Base-by-base conservation (phyloP, 306 rosid species). In the Castanopsis chinensis region DNA sequence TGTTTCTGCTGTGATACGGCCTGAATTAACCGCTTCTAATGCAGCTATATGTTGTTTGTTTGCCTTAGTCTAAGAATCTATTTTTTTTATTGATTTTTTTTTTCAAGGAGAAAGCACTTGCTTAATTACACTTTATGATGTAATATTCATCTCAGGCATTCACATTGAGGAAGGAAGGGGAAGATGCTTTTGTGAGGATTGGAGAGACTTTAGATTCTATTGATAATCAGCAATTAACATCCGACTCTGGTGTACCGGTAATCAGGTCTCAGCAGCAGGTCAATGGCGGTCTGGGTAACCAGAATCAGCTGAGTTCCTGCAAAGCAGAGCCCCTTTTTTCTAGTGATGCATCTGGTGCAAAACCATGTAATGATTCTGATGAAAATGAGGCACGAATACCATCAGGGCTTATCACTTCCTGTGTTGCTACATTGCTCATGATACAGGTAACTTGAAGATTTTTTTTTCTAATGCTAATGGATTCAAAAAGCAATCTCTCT, bases 341-440 rank as follows among this genome's bases (percentile, higher is more conserved):
- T 6, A 64, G 81, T 71, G 91, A 86, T 86, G 68, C 86, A 56
- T 80, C 91, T 79, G 88, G 64, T 78, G 73, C 70, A 35, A 86
- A 85, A 76, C 63, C 43, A 58, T 69, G 41, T 23, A 65, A 71
- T 52, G 90, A 78, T 79, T 77, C 92, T 37, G 88, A 89, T 28
- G 88, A 87, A 84, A 83, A 61, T 28, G 92, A 87, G 80, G 43
- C 83, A 68, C 93, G 85, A 78, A 80, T 95, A 71, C 98, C 93
- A 9, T 90, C 97, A 1, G 95, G 90, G 79, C 88, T 95, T 74
- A 91, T 95, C 82, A 80, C 97, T 79, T 90, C 99, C 28, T 92
- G 98, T 60, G 90, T 95, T 52, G 91, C 97, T 73, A 86, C 92
- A 51, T 82, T 92, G 84, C 82, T 90, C 83, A 95, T 92, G 99